Base-by-base conservation (phyloP, 192 early-diverging fungal species). In the Linnemannia exigua region DNA sequence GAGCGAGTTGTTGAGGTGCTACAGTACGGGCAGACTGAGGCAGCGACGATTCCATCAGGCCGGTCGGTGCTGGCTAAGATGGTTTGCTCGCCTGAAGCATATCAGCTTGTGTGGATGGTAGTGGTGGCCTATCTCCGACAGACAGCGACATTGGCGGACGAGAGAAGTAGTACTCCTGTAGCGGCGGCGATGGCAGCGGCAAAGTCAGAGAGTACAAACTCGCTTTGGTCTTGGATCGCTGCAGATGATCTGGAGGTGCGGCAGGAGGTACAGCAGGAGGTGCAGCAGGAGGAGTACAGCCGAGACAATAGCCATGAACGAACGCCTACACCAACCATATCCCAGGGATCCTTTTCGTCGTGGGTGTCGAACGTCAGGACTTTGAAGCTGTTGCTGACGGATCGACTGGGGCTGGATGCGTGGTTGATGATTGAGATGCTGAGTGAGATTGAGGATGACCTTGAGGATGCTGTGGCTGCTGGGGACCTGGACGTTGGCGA, bases 71-170 rank as follows among this genome's bases (percentile, higher is more conserved):
- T 70, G 31, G 48, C 77, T 63, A 66, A 68, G 75, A 76, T 86
- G 74, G 84, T 75, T 1, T 86, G 84, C 41, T 86, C 84, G 8
- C 74, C 84, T 16, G 76, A 80, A 46, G 84, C 84, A 9, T 86
- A 86, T 37, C 84, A 86, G 50, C 70, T 86, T 1, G 79, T 86
- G n/a, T 86, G 84, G 84, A 76, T 86, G 74, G 17, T 80, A 11
- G 70, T 74, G 2, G 36, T 72, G 7, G 48, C 74, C 4, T 86
- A 67, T 63, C n/a, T 80, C 9, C 78, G 58, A 17, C 84, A 85
- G 58, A 48, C 77, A 6, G 19, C 77, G 12, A 3, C 58, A 63
- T 63, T 15, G 6, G 25, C 28, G n/a, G 70, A 72, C 15, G 70
- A 47, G 70, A 28, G 38, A 31, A 31, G 25, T 72, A 41, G 70